A percentile compares a stretch with the other conserved stretches of the same genome.
These are phyloP conservation scores for Mitragyna speciosa DNA, from an alignment of 257 asterid species.

Conservation along the genomic window DNA sequence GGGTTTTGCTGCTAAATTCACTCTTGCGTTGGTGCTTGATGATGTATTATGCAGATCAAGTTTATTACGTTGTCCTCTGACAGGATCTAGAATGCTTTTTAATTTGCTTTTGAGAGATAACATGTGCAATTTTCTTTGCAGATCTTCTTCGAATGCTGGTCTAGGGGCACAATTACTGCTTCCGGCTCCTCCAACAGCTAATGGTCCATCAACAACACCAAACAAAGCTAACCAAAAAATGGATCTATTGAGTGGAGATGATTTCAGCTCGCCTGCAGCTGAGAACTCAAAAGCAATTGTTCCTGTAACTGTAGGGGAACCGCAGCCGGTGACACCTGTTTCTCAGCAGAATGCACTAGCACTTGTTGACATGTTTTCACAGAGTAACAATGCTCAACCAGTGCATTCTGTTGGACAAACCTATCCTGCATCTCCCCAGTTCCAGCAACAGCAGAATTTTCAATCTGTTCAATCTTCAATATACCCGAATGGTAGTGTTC, in stretches of 20 bases:
- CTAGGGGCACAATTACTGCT: conserved; percentile 55
- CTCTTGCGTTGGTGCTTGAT: not conserved
- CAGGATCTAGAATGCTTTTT: conserved; percentile 6
- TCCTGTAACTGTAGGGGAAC: conserved; percentile 70
- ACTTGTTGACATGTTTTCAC: conserved; percentile 84
- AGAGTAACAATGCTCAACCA: conserved; percentile 40
- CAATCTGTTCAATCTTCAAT: conserved; percentile 44
- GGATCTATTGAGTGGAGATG: conserved; percentile 98
- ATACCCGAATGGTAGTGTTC: conserved; percentile 56
- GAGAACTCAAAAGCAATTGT: conserved; percentile 68
- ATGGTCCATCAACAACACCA: conserved; percentile 53
- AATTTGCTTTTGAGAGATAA: conserved; percentile 1
- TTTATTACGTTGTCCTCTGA: conserved; percentile 1
- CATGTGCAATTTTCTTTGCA: conserved; percentile 29
- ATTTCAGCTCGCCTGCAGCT: conserved; percentile 61
- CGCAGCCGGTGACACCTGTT: conserved; percentile 66
- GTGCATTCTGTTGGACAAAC: conserved; percentile 52
- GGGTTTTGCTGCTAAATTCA: not conserved
- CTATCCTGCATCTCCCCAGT: conserved; percentile 55
- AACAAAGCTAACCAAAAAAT: conserved; percentile 52
- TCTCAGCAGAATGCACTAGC: conserved; percentile 89
- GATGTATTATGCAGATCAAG: not conserved
- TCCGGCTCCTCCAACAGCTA: conserved; percentile 61
- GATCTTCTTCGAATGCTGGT: conserved; percentile 61
- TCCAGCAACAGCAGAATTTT: conserved; percentile 57